These are phyloP conservation scores for Pachyrhizus erosus DNA, from an alignment of 306 rosid genomes.

Conservation along the genomic window DNA sequence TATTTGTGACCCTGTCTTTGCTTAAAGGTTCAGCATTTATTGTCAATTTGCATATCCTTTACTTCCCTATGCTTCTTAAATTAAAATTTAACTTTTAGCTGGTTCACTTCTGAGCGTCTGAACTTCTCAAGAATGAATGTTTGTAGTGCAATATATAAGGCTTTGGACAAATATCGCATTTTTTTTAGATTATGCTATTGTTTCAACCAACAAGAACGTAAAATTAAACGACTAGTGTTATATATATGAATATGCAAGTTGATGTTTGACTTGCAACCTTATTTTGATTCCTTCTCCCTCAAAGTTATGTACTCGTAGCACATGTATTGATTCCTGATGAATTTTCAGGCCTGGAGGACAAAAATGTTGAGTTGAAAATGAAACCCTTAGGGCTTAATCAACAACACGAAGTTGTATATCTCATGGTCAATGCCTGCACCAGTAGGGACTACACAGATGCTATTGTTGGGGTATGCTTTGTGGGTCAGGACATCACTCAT, in stretches of 20 bases:
- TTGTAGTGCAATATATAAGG: not conserved
- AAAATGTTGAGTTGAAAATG: conserved; percentile 69
- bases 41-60: conserved; percentile 12
- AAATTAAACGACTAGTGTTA: not conserved
- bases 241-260: not conserved
- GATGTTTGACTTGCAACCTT: conserved; percentile 14
- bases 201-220: not conserved
- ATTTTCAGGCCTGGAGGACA: conserved; percentile 75
- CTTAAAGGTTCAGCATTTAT: conserved; percentile 16
- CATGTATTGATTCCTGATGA: conserved; percentile 6
- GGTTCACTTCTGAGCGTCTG: not conserved
- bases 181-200: not conserved
- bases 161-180: conserved; percentile 10
- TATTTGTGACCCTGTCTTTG: conserved; percentile 7
- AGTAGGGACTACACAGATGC: conserved; percentile 68
- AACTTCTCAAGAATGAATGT: not conserved
- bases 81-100: conserved; percentile 14
- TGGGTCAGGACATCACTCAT: conserved; percentile 76
- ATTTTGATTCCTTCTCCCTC: conserved; percentile 23
- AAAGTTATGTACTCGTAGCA: not conserved
- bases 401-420: conserved; percentile 51
- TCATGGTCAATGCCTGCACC: conserved; percentile 73
- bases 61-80: conserved; percentile 12
- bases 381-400: conserved; percentile 53
- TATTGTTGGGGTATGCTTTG: conserved; percentile 78